phyloP scores from a whole-genome alignment of 495 filamentous ascomycete species.

The Neurospora sp. region DNA sequence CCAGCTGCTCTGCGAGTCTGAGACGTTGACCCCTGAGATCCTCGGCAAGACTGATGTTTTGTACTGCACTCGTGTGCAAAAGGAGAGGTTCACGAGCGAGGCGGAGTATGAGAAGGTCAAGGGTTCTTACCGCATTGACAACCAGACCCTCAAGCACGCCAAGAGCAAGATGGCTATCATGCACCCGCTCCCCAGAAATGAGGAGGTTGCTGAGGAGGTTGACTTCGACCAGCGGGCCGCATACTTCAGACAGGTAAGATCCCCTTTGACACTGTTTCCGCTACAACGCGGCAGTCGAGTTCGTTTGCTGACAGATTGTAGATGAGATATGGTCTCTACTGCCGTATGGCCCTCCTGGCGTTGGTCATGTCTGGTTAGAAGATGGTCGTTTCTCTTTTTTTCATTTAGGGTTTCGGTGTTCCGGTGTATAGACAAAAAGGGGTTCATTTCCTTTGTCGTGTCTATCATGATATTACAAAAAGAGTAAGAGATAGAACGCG shows the following conservation, averaged over 20 bases:
- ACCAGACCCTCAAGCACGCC: constrained; percentile 78
- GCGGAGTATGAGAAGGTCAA: constrained; percentile 77
- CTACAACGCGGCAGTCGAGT: background rate
- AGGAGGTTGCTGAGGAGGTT: constrained; percentile 87
- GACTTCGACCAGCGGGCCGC: constrained; percentile 95
- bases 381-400: background rate
- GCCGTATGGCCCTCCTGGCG: constrained; percentile 91
- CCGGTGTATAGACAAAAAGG: background rate
- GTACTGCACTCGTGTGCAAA: constrained; percentile 94
- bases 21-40: constrained; percentile 74
- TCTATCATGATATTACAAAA: background rate
- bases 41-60: constrained; percentile 76
- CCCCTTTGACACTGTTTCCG: background rate
- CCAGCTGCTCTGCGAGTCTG: constrained; percentile 62
- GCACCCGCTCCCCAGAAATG: constrained; percentile 90
- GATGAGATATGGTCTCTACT: constrained; percentile 98
- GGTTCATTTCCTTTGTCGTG: background rate
- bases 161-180: constrained; percentile 87
- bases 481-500: constrained; percentile 4
- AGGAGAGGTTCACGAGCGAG: constrained; percentile 78
- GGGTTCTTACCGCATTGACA: constrained; percentile 78
- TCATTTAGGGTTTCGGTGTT: background rate
- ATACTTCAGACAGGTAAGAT: constrained; percentile 95
- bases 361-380: constrained; percentile 62
- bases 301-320: constrained; percentile 39